Evolutionary conservation across 208 protist genomes (phyloP).

Genomic region (Angomonas ambiguus): DNA sequence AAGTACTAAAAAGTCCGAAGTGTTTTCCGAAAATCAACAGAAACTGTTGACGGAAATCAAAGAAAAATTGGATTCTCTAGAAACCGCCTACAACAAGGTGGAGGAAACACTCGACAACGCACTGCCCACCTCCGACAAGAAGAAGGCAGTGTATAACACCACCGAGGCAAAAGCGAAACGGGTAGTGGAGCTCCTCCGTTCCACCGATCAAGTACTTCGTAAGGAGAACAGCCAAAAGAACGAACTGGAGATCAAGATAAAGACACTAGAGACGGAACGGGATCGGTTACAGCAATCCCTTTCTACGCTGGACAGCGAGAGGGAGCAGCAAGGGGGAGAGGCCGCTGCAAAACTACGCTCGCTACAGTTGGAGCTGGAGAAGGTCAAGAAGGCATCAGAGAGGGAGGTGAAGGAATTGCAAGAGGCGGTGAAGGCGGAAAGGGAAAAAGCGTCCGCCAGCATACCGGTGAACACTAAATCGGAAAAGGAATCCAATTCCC

Average conservation of each 20-base stretch:
- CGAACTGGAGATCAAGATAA: not conserved
- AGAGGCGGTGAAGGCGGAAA: not conserved
- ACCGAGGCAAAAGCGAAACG: not conserved
- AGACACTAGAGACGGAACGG: not conserved
- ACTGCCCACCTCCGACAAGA: not conserved
- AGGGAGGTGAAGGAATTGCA: not conserved
- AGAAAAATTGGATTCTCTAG: not conserved
- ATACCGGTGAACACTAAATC: not conserved
- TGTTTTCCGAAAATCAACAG: slow-evolving; percentile 6
- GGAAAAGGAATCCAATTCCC: not conserved
- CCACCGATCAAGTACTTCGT: not conserved
- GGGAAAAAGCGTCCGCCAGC: not conserved
- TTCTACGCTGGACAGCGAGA: not conserved
- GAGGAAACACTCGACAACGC: not conserved
- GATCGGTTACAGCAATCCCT: not conserved
- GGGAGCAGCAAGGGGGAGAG: too few relatives aligned
- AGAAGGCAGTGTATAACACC: not conserved
- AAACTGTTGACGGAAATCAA: slow-evolving; percentile 15
- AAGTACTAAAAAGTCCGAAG: not conserved
- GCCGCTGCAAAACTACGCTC: not conserved
- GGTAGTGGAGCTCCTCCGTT: not conserved
- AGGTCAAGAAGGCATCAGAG: not conserved
- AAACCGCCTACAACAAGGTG: not conserved
- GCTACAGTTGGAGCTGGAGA: not conserved
- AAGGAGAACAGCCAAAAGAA: not conserved